Conservation (phyloP, 1,139 yeast species). For the Magnusiomyces clavatus region DNA sequence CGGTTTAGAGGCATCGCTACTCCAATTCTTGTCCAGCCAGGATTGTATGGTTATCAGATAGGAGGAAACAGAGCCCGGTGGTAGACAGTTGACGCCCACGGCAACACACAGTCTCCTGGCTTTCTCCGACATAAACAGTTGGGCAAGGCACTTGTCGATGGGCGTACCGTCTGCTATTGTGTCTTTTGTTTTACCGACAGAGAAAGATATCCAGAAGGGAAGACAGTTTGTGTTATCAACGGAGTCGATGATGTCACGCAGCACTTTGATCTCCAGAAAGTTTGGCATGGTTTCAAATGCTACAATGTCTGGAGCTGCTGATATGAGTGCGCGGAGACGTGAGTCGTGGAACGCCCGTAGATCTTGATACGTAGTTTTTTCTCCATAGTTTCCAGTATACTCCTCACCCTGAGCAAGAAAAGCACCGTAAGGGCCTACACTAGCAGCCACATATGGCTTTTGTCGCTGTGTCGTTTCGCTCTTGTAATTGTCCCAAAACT, state of each 20-base stretch:
- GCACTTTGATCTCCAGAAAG: conserved; percentile 39
- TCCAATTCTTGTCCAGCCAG: background rate
- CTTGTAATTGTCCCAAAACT: conserved; percentile 4
- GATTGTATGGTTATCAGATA: conserved; percentile 21
- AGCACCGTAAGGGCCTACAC: conserved; percentile 72
- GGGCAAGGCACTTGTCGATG: conserved; percentile 22
- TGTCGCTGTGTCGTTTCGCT: background rate
- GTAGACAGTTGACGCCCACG: conserved; percentile 42
- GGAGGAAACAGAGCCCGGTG: conserved; percentile 26
- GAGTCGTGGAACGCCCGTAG: conserved; percentile 44
- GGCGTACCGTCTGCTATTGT: conserved; percentile 40
- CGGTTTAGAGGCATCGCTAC: conserved; percentile 9
- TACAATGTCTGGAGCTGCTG: conserved; percentile 43
- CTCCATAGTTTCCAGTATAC: conserved; percentile 53
- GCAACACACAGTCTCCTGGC: conserved; percentile 23
- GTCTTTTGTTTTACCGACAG: conserved; percentile 7
- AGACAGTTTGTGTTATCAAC: background rate
- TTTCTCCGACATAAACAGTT: background rate
- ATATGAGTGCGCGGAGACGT: conserved; percentile 38
- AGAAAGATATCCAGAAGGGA: conserved; percentile 8
- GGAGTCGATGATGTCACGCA: conserved; percentile 23
- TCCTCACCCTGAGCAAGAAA: conserved; percentile 58
- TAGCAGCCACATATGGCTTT: conserved; percentile 41
- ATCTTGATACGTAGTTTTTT: conserved; percentile 26
- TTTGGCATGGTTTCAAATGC: conserved; percentile 63